Base-by-base conservation (phyloP, 2,329 filamentous ascomycete species). In the Aspergillus persii region DNA sequence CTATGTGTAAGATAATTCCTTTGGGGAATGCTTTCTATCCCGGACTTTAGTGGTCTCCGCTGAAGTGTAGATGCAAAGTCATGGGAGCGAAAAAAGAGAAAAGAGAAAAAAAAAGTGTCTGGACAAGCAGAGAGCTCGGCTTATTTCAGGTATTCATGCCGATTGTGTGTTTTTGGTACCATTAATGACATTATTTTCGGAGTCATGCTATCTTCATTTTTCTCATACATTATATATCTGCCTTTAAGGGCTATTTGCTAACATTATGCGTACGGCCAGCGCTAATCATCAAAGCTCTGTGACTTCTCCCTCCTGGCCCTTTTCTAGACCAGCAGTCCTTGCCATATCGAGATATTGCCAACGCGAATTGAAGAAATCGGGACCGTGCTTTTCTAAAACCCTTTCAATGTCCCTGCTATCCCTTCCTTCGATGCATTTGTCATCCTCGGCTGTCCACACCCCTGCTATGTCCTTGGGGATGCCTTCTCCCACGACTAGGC, bases 361-460 rank as follows among this genome's bases (percentile, higher is more conserved):
- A 41, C 78, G 70, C 15, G 60, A 63, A 46, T 74, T 61, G n/a
- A 72, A 70, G 2, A 62, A 62, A 0, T 71, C 69, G n/a, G 63
- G 62, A 2, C 80, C 80, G 67, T 83, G 80, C 61, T 82, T 82
- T 49, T 73, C 61, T 53, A 76, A 53, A 29, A 80, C 64, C 39
- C 67, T 67, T 41, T 74, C 60, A 26, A 80, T 69, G 2, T 61
- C 67, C 18, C 70, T 70, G 29, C 62, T 66, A 63, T 80, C 69
- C 3, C 46, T 49, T 8, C 71, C 72, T 41, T 73, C 63, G 33
- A 81, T 56, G 26, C 66, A 67, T 31, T 69, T 60, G 58, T 83
- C 80, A 57, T 83, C 80, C 44, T 75, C 69, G 8, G 71, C 61
- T 6, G 80, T 81, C 80, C 80, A 83, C 18, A 81, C 76, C 4